Base-by-base conservation (phyloP, 2,329 filamentous ascomycete species). In the Hypoxylon sp. region DNA sequence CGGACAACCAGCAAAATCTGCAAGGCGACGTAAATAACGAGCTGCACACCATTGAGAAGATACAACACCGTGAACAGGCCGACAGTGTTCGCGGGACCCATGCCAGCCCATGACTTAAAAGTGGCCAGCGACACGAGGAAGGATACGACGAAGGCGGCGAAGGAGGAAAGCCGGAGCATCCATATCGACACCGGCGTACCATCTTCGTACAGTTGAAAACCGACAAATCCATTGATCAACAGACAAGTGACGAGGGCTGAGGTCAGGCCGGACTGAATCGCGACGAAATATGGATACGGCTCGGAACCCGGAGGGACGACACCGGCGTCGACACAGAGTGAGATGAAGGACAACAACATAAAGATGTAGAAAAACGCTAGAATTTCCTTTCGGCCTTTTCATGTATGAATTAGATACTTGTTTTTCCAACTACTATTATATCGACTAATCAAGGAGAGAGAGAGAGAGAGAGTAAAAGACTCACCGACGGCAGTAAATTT, bases 401-500 rank as follows among this genome's bases (percentile, higher is more conserved):
- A 15, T 19, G n/a, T n/a, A n/a, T n/a, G n/a, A n/a, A n/a, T n/a
- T n/a, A n/a, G n/a, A n/a, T n/a, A n/a, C n/a, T n/a, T n/a, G n/a
- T n/a, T n/a, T n/a, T n/a, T n/a, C n/a, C n/a, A n/a, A n/a, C n/a
- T n/a, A n/a, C n/a, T n/a, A n/a, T n/a, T n/a, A n/a, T n/a, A n/a
- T n/a, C n/a, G n/a, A n/a, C n/a, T n/a, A n/a, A n/a, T n/a, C n/a
- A n/a, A n/a, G n/a, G n/a, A n/a, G n/a, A n/a, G n/a, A n/a, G n/a
- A n/a, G n/a, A n/a, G n/a, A n/a, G n/a, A n/a, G n/a, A n/a, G n/a
- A n/a, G n/a, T n/a, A n/a, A n/a, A 9, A 11, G 21, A 73, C 88
- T 51, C 81, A 93, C 90, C 93, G 64, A 99, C 94, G 66, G 94
- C 94, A 15, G 94, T 99, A 73, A 99, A 99, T 75, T 99, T 99